Evolutionary conservation across 148 eudicot genomes (phyloP).

Genomic region (Fallopia convolvulus): DNA sequence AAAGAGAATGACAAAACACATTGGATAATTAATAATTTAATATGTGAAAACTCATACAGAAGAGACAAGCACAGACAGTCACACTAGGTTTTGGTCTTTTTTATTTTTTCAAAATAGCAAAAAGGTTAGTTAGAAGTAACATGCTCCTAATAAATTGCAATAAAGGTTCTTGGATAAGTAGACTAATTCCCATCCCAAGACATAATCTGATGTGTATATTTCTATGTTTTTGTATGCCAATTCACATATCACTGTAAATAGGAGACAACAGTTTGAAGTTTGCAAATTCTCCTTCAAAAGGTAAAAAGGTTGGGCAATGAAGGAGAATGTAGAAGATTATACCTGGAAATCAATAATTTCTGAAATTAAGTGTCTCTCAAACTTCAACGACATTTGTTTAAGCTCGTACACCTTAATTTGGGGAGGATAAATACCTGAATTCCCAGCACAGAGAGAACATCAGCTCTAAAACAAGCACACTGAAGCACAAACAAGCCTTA

Average conservation of each 20-base stretch:
- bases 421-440: conserved; percentile 89
- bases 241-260: not conserved
- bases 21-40: not conserved
- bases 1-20: not conserved
- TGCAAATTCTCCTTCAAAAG: not conserved
- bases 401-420: conserved; percentile 92
- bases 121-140: not conserved
- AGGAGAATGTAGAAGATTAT: conserved; percentile 1
- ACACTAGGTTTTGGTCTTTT: not conserved
- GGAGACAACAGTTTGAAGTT: not conserved
- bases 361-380: conserved; percentile 80
- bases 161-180: not conserved
- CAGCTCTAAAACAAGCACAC: not conserved
- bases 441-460: conserved; percentile 5
- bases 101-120: not conserved
- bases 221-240: not conserved
- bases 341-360: conserved; percentile 91
- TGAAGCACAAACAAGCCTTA: not conserved
- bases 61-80: not conserved
- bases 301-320: not conserved
- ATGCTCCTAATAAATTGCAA: not conserved
- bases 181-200: not conserved
- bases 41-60: not conserved
- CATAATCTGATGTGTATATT: not conserved
- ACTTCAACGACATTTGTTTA: conserved; percentile 79